phyloP scores from a whole-genome alignment of 2,329 filamentous ascomycete species.

The Alternaria sp. region DNA sequence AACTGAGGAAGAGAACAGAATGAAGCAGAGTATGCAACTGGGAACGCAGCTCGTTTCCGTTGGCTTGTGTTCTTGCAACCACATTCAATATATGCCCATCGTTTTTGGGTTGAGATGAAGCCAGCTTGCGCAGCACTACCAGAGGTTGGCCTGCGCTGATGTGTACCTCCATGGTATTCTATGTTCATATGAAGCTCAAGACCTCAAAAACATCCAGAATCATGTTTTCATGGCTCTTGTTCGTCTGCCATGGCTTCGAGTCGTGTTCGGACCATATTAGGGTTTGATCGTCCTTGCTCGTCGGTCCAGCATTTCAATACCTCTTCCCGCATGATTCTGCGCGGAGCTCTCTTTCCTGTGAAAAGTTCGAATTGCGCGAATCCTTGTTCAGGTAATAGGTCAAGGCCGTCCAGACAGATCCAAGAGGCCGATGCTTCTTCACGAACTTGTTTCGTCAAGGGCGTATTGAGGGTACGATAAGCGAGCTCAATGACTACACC shows the following conservation, averaged over 20 bases:
- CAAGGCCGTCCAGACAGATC: conserved; percentile 78
- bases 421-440: conserved; percentile 69
- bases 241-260: conserved; percentile 39
- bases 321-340: conserved; percentile 73
- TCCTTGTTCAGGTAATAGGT: conserved; percentile 78
- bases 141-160: not conserved
- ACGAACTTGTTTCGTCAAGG: conserved; percentile 72
- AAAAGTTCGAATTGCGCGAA: conserved; percentile 84
- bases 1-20: not conserved
- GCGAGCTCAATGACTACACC: conserved; percentile 78
- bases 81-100: not conserved
- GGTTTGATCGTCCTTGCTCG: conserved; percentile 35
- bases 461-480: conserved; percentile 76
- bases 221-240: conserved; percentile 35
- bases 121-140: not conserved
- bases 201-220: not conserved
- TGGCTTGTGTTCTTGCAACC: not conserved
- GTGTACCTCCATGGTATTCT: not conserved
- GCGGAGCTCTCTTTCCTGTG: conserved; percentile 74
- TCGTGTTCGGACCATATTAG: conserved; percentile 37
- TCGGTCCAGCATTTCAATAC: conserved; percentile 54
- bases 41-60: not conserved
- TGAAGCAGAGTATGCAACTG: not conserved
- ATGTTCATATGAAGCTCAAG: rapidly evolving
- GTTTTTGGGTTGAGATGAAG: not conserved